Base-by-base conservation (phyloP, 2,329 filamentous ascomycete species). In the Fusarium phyllophilum region DNA sequence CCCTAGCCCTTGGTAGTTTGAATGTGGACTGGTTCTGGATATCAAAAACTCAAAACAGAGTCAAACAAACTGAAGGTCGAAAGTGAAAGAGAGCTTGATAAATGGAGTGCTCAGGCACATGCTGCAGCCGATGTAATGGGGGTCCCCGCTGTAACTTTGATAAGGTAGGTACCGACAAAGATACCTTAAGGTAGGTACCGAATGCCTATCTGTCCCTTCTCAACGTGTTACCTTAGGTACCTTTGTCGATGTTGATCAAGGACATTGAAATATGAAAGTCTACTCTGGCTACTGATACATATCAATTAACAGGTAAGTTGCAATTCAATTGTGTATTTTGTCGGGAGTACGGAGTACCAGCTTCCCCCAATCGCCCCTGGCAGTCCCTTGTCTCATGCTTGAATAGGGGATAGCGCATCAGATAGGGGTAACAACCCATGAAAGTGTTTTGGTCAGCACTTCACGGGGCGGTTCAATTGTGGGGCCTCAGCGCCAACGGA, bases 351-450 rank as follows among this genome's bases (percentile, higher is more conserved):
- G 20, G 26, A 29, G 34, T 41, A 41, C 41, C 38, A 57, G 29
- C 54, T 31, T 56, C 44, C 41, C 42, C 60, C 38, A 69, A 60
- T 66, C 61, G 66, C 69, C 75, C 75, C 74, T 77, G 73, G 60
- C 73, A 69, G 64, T 73, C 54, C 60, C 66, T 60, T 60, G 69
- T 75, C 70, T 69, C 52, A 67, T 66, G 63, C 64, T 66, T 68
- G 61, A 61, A 74, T 73, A 77, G 72, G 74, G 73, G 75, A 70
- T 73, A 65, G 55, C 64, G 73, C 60, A 72, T 60, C 68, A 69
- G 68, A 75, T 75, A 73, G 72, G 72, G 68, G 72, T 75, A 75
- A 73, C 44, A 65, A 68, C 51, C 64, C 56, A 66, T 59, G 60
- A n/a, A 69, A 68, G 70, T 72, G 62, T 74, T 73, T 73, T 71